Evolutionary conservation across 1,139 yeast genomes (phyloP), one percentile per base, ranked within the genome.

Genomic region (Sugiyamaella novakii): DNA sequence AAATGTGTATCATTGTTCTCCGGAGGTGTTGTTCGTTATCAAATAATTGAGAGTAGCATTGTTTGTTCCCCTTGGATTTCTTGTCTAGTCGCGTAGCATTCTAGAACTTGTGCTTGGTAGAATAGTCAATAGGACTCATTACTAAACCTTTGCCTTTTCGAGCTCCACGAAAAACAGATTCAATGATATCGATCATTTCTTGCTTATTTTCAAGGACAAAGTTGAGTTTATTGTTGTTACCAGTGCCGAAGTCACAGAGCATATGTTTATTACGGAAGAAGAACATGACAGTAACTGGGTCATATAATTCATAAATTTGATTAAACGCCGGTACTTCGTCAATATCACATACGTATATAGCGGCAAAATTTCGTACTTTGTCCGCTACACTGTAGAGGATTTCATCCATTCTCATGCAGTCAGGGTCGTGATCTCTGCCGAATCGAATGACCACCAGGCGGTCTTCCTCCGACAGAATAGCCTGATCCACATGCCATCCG

Each of bases 401-500:
- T 66, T 91, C 97, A 70, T 92, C 98, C 84, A 92, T 87, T 33
- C 82, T 70, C 91, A 91, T 84, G 63, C 97, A 88, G 44, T 84
- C 87, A 41, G 80, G 76, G 57, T 85, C 88, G 50, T 74, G 57
- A 56, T 87, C 96, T 35, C 86, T 71, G 1, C 98, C 98, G 67
- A 92, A 92, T 35, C 98, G 76, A 24, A 92, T 78, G 11, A 91
- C 84, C 18, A 92, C 98, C 10, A 92, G 70, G 52, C 96, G 72
- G 47, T 88, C 96, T 54, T 87, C 95, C 62, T 92, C 98, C 14
- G 81, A 72, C 27, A 81, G 62, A 40, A 92, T 92, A 5, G 98
- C 96, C 64, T 92, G 98, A 69, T 94, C 99, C 22, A 92, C 98
- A 65, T 92, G 98, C 96, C 89, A 83, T n/a, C 96, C 98, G 0